Evolutionary conservation across 805 yeast genomes (phyloP).

Genomic region (Pichia exigua): DNA sequence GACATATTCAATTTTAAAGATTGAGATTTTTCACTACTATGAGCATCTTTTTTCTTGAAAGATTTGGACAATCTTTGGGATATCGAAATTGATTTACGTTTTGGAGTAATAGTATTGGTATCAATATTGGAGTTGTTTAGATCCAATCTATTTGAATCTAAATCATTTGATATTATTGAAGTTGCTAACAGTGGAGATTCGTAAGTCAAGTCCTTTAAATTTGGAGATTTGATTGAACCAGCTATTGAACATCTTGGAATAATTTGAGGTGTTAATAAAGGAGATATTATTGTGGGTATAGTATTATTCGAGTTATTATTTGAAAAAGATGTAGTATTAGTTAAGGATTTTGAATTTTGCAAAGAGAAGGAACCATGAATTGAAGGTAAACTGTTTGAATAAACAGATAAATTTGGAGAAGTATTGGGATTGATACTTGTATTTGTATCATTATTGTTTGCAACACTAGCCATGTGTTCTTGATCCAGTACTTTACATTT

Average conservation of each 20-base stretch:
- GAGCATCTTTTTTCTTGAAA: background rate
- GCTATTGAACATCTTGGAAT: slow-evolving; percentile 9
- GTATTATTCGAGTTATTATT: background rate
- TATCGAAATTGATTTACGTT: background rate
- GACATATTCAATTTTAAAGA: background rate
- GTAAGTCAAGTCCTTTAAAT: slow-evolving; percentile 20
- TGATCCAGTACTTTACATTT: slow-evolving; percentile 23
- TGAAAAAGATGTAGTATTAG: background rate
- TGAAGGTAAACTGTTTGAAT: slow-evolving; percentile 12
- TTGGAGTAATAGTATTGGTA: background rate
- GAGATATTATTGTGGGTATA: slow-evolving; percentile 20
- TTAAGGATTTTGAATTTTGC: slow-evolving; percentile 3
- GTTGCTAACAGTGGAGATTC: slow-evolving; percentile 26
- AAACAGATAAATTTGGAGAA: slow-evolving; percentile 20
- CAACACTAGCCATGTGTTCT: slow-evolving; percentile 4
- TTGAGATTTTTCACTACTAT: background rate
- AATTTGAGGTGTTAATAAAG: slow-evolving; percentile 25
- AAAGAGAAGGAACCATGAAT: slow-evolving; percentile 10
- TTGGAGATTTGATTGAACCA: slow-evolving; percentile 19
- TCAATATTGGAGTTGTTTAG: slow-evolving; percentile 15
- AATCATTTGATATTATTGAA: slow-evolving; percentile 14
- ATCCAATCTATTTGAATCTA: slow-evolving; percentile 26
- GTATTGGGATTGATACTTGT: background rate
- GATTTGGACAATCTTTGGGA: slow-evolving; percentile 2
- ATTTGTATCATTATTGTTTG: background rate